These are phyloP conservation scores for Russula sp. DNA, from an alignment of 768 basidiomycete genomes.

Conservation along the genomic window DNA sequence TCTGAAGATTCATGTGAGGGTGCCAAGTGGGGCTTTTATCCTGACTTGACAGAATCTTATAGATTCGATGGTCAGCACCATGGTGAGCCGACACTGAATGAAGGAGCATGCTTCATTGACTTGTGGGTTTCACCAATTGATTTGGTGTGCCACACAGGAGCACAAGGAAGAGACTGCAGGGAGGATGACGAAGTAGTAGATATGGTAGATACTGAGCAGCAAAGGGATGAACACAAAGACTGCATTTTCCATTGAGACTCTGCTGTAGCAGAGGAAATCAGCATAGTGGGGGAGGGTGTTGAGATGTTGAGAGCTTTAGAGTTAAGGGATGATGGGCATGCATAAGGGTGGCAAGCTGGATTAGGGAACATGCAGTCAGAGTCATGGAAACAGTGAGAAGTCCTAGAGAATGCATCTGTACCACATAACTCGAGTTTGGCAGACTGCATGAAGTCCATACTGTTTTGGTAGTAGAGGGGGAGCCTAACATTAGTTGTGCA, in stretches of 20 bases:
- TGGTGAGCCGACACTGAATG: slow-evolving; percentile 16
- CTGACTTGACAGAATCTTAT: slow-evolving; percentile 3
- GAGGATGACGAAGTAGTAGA: slow-evolving; percentile 20
- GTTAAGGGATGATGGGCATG: slow-evolving; percentile 49
- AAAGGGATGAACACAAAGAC: slow-evolving; percentile 8
- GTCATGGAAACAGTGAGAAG: slow-evolving; percentile 22
- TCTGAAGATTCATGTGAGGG: slow-evolving; percentile 12
- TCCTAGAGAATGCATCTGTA: slow-evolving; percentile 45
- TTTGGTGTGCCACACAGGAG: slow-evolving; percentile 12
- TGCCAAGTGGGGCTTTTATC: slow-evolving; percentile 4
- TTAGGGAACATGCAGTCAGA: slow-evolving; percentile 48
- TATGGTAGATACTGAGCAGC: slow-evolving; percentile 14
- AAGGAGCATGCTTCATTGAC: slow-evolving; percentile 20
- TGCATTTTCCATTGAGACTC: slow-evolving; percentile 13
- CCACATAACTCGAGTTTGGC: slow-evolving; percentile 41
- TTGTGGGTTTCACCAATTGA: slow-evolving; percentile 12
- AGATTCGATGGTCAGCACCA: neutral
- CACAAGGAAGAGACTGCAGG: slow-evolving; percentile 12
- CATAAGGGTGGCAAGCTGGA: slow-evolving; percentile 47
- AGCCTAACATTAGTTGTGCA: slow-evolving; percentile 44
- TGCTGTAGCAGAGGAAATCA: slow-evolving; percentile 13
- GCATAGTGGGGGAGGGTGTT: slow-evolving; percentile 22
- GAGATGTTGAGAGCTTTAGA: slow-evolving; percentile 30
- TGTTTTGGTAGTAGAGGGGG: slow-evolving; percentile 71
- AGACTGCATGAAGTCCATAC: slow-evolving; percentile 76